Conservation (phyloP, 129 eudicot species). For the Lactuca sativa region DNA sequence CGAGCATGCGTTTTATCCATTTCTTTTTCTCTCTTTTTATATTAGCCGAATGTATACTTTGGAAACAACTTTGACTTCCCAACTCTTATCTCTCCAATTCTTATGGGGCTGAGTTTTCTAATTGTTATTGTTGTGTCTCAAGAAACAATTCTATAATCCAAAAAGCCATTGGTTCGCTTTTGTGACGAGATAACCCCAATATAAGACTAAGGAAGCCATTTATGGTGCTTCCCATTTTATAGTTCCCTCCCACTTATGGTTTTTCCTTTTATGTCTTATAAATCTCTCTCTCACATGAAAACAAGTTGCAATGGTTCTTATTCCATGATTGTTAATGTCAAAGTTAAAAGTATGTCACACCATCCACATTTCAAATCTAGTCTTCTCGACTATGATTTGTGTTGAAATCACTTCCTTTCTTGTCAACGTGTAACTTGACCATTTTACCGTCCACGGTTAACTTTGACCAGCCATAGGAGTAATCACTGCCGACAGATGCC, state of each 20-base stretch:
- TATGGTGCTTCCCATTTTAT: not conserved
- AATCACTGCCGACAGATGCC: conserved; percentile 18
- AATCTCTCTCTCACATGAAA: not conserved
- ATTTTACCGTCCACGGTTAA: not conserved
- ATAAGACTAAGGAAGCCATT: too few relatives aligned
- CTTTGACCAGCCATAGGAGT: not conserved
- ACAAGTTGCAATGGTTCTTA: not conserved
- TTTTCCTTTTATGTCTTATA: not conserved
- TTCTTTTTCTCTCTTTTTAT: too few relatives aligned
- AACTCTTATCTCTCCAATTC: too few relatives aligned
- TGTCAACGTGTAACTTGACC: not conserved
- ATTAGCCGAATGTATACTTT: too few relatives aligned
- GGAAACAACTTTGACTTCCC: too few relatives aligned
- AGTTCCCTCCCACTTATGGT: not conserved
- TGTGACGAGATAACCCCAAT: too few relatives aligned
- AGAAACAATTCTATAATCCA: too few relatives aligned
- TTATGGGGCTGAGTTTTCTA: too few relatives aligned
- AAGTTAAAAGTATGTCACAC: not conserved
- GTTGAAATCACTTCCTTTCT: not conserved
- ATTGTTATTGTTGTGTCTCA: too few relatives aligned
- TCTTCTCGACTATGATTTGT: not conserved
- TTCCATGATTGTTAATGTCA: not conserved
- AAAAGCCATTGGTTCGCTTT: too few relatives aligned
- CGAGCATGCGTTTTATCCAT: too few relatives aligned
- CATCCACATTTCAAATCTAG: not conserved